Evolutionary conservation across 768 basidiomycete genomes (phyloP), one percentile per base, ranked within the genome.

Genomic region (Pleurotus tuber-regium): DNA sequence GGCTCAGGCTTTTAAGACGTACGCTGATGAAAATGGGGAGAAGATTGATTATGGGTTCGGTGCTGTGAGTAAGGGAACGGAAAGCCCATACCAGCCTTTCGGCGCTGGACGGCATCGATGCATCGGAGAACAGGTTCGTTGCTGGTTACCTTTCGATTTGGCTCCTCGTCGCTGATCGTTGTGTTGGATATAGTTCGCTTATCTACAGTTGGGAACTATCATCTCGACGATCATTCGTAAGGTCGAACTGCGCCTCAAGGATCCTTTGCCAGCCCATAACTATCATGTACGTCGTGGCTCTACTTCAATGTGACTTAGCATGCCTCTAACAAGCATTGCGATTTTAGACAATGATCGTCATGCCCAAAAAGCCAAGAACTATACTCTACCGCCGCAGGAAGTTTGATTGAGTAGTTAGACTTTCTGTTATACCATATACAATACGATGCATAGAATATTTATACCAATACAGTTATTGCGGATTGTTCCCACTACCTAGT

Each of bases 1-100:
- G 3, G 84, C 85, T 21, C 77, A 84, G 63, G 92, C 92, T 12
- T 82, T 82, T 61, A 83, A 82, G 61, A 76, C 79, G 57, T 93
- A 97, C 62, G 68, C 72, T 33, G 89, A 89, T 59, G 84, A 84
- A 59, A 67, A 69, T 26, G 88, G 91, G 51, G 92, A 96, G 68
- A 94, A 94, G 74, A 75, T 98, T 54, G 97, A 99, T 68, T 99
- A 87, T 62, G 97, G 97, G 2, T 99, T 92, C 67, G 97, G 97
- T 48, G 82, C 86, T 54, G 89, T 99, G 46, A 91, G 87, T 73
- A 98, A 98, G 72, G 95, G 95, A 43, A 98, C 95, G 4, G 91
- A 95, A 52, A 91, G 87, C 59, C 92, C 92, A 43, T 98, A 98
- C 67, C 91, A 97, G 65, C 97, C 97, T 1, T 99, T 99, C 61